A percentile compares a stretch with the other conserved stretches of the same genome.
These are phyloP conservation scores for Scutellaria barbata DNA, from an alignment of 257 asterid species.

Conservation along the genomic window DNA sequence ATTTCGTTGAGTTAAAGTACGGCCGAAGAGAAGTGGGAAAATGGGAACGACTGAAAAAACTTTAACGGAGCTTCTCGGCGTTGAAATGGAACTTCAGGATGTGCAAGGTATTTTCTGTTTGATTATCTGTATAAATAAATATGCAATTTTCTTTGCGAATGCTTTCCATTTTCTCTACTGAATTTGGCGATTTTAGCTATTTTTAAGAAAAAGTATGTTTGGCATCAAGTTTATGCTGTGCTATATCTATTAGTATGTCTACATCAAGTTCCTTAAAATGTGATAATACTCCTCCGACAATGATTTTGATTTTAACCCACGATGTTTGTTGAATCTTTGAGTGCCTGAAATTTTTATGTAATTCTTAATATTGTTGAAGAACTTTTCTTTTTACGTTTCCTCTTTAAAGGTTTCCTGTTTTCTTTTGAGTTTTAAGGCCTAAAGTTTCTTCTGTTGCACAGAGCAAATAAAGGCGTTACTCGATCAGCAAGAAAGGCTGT, in stretches of 20 bases:
- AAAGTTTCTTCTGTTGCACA: slow-evolving; percentile 37
- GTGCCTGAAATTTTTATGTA: not conserved
- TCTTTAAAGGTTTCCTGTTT: not conserved
- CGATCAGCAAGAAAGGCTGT: slow-evolving; percentile 77
- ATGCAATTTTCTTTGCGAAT: slow-evolving; percentile 2
- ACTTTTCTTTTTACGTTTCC: not conserved
- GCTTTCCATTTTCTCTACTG: not conserved
- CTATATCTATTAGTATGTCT: not conserved
- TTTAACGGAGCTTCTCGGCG: slow-evolving; percentile 75
- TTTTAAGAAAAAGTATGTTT: not conserved
- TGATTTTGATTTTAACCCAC: not conserved
- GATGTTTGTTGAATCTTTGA: not conserved
- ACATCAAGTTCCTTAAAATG: not conserved
- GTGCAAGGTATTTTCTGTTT: slow-evolving; percentile 62
- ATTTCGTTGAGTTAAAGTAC: slow-evolving; percentile 5
- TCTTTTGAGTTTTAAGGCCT: not conserved
- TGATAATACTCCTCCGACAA: too few species aligned
- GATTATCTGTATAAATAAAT: not conserved
- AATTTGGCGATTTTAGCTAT: not conserved
- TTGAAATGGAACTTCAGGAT: slow-evolving; percentile 83
- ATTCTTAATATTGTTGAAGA: not conserved
- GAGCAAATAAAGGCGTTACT: slow-evolving; percentile 77
- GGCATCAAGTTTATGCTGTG: not conserved
- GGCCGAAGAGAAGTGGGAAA: not conserved
- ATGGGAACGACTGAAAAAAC: slow-evolving; percentile 74